Evolutionary conservation across 2,329 filamentous ascomycete species (phyloP).

Genomic region (Colletotrichum chrysophilum): DNA sequence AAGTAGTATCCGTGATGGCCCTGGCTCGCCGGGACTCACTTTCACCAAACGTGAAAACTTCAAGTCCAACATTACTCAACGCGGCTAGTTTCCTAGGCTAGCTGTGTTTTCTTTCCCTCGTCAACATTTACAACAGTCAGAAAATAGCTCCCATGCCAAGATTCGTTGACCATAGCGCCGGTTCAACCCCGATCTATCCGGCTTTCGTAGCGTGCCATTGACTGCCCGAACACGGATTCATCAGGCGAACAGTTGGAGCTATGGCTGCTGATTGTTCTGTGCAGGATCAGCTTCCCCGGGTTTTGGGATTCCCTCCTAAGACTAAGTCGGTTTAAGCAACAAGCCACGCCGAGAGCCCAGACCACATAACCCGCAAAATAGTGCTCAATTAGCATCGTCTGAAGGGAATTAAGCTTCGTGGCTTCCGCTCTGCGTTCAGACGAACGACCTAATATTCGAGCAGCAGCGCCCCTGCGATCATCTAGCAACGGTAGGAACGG

Average conservation of each 20-base stretch:
- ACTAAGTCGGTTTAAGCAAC: background rate
- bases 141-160: background rate
- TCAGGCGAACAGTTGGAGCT: background rate
- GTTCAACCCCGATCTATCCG: background rate
- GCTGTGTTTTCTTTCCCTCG: rapidly evolving
- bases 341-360: background rate
- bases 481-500: background rate
- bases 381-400: background rate
- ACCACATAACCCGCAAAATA: background rate
- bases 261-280: background rate
- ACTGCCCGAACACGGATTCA: background rate
- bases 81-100: rapidly evolving
- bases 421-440: background rate
- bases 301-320: background rate
- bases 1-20: rapidly evolving
- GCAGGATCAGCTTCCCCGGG: background rate
- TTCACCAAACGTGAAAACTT: background rate
- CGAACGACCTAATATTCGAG: background rate
- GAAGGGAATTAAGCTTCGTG: background rate
- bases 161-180: background rate
- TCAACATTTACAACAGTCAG: background rate
- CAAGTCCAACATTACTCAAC: rapidly evolving
- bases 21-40: rapidly evolving
- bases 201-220: background rate
- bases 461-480: background rate